Evolutionary conservation across 352 stramenopile species (phyloP), one percentile per base, ranked within the genome.

Genomic region (Pythium coloratum): DNA sequence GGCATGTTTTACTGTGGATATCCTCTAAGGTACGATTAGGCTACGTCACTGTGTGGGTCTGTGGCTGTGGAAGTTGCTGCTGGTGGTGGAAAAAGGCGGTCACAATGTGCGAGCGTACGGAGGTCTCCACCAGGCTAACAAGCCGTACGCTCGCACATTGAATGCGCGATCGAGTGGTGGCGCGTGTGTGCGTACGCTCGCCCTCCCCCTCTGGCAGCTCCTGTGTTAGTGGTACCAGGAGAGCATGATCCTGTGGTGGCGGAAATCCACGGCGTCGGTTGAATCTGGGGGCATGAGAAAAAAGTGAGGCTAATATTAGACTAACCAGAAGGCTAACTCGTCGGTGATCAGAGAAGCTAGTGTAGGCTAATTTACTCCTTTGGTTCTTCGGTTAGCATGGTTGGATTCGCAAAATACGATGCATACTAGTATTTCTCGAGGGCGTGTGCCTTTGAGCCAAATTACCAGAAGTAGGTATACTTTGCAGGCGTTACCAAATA

Each of bases 71-170:
- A n/a, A 53, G 14, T 3, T 53, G 18, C 46, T 32, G 46, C 46
- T 30, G 46, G 46, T 32, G 46, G 46, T 53, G 46, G 46, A 53
- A 53, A 53, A 53, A 53, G 46, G 46, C 18, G 46, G 18, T 9
- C n/a, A 53, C 9, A 53, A 51, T 51, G 44, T 51, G 44, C 18
- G 44, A 51, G 44, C 44, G 44, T 51, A 51, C 44, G 44, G 36
- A 42, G 36, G 36, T 14, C 36, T 24, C 20, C 20, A 24, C 2
- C 36, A 42, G 36, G 36, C 36, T 10, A 24, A 12, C 36, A 16
- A 14, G 36, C 3, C 44, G 44, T 51, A 51, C 44, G 44, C 44
- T 51, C 44, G 44, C 44, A 51, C 44, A 51, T 51, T 51, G 44
- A 51, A 51, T 51, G 44, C 44, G 44, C 44, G 44, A 51, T 51